These are phyloP conservation scores for Allantophomopsis cytisporea DNA, from an alignment of 2,329 filamentous ascomycete genomes.

Conservation along the genomic window DNA sequence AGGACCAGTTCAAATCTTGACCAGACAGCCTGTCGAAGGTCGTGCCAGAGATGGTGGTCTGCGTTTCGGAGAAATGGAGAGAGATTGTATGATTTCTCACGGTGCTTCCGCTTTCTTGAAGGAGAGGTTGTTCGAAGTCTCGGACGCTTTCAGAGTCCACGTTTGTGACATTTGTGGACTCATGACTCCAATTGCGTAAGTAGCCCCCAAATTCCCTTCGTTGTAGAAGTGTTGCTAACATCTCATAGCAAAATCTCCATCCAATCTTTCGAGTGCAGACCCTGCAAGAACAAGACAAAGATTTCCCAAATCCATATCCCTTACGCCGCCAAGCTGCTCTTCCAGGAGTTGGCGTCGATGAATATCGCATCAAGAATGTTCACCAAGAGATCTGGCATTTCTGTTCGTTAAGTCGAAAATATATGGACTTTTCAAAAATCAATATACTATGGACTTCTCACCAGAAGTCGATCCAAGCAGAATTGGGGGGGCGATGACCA, in stretches of 20 bases:
- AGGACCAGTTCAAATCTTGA: conserved; percentile 94
- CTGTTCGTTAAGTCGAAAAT: conserved; percentile 38
- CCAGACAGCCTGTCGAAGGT: conserved; percentile 93
- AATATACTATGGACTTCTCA: too few relatives aligned
- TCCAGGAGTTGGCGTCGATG: conserved; percentile 97
- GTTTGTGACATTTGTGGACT: conserved; percentile 97
- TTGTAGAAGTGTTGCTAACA: conserved; percentile 19
- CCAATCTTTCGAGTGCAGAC: conserved; percentile 89
- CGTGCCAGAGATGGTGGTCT: conserved; percentile 95
- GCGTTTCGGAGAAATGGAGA: conserved; percentile 99
- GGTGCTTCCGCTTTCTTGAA: conserved; percentile 94
- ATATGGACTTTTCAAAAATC: too few relatives aligned
- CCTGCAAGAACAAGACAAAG: conserved; percentile 98
- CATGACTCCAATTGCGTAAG: conserved; percentile 98
- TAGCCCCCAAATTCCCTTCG: conserved; percentile 18
- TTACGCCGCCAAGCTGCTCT: conserved; percentile 93
- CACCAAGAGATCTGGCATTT: conserved; percentile 68
- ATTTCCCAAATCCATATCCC: conserved; percentile 97
- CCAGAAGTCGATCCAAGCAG: too few relatives aligned
- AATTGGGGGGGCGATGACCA: too few relatives aligned
- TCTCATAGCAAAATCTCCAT: conserved; percentile 71
- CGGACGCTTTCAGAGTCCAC: conserved; percentile 94
- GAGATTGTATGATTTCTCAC: conserved; percentile 99
- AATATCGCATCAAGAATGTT: conserved; percentile 98
- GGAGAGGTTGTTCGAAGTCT: conserved; percentile 93